These are phyloP conservation scores for Komagataella pseudopastoris DNA, from an alignment of 805 yeast genomes.

Conservation along the genomic window DNA sequence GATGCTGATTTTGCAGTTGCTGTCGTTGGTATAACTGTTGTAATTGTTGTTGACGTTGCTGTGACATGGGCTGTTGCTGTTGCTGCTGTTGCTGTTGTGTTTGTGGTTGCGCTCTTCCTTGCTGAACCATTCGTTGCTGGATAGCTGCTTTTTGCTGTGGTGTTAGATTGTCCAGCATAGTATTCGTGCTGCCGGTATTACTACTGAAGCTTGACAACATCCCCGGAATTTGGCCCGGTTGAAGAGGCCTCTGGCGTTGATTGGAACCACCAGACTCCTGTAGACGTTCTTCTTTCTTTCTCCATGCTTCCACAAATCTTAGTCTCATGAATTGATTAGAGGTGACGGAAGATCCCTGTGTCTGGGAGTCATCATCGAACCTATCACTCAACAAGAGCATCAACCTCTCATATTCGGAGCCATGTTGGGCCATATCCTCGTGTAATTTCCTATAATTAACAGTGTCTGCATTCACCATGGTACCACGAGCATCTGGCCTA, in stretches of 20 bases:
- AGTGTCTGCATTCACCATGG: constrained; percentile 10
- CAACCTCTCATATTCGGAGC: constrained; percentile 79
- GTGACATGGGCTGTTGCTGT: constrained; percentile 6
- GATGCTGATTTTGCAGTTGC: constrained; percentile 1
- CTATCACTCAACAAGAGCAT: constrained; percentile 59
- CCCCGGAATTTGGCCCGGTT: constrained; percentile 1
- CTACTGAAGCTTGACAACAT: background rate
- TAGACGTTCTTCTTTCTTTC: constrained; percentile 48
- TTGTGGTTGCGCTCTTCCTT: constrained; percentile 4
- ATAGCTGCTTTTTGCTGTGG: constrained; percentile 4
- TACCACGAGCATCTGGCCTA: constrained; percentile 22
- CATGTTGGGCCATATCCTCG: constrained; percentile 62
- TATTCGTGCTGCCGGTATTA: background rate
- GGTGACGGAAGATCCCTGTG: constrained; percentile 15
- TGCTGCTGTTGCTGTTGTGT: constrained; percentile 7
- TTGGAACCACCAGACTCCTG: constrained; percentile 25
- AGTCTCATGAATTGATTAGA: constrained; percentile 66
- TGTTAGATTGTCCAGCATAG: constrained; percentile 3
- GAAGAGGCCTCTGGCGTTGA: constrained; percentile 5
- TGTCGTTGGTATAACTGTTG: constrained; percentile 9
- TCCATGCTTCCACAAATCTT: constrained; percentile 77
- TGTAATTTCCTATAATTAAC: constrained; percentile 26
- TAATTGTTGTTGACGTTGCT: constrained; percentile 3
- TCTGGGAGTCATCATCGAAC: constrained; percentile 23
- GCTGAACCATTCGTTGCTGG: constrained; percentile 3